Conservation (phyloP, 768 basidiomycete species). For the Mycena epipterygia region DNA sequence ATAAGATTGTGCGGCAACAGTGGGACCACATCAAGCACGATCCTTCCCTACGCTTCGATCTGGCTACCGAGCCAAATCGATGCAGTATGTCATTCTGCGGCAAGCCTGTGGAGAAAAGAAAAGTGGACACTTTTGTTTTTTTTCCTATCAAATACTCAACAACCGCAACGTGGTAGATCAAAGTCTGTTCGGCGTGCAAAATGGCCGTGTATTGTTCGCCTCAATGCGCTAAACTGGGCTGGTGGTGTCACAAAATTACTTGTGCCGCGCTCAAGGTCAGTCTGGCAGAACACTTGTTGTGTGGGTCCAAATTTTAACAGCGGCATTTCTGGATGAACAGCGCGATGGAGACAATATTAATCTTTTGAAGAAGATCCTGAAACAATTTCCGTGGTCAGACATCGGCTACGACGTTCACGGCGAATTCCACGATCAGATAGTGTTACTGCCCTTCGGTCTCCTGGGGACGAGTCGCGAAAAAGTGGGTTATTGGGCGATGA, state of each 20-base stretch:
- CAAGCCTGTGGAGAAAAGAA: not conserved
- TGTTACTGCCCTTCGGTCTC: slow-evolving; percentile 12
- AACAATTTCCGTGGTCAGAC: slow-evolving; percentile 27
- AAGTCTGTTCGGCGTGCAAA: slow-evolving; percentile 16
- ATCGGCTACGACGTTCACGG: slow-evolving; percentile 1
- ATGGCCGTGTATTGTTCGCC: slow-evolving; percentile 16
- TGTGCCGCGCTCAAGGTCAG: slow-evolving; percentile 7
- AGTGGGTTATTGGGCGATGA: slow-evolving; percentile 21
- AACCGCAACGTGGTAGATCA: not conserved
- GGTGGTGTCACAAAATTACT: slow-evolving; percentile 2
- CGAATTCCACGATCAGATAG: not conserved
- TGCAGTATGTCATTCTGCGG: too few species aligned
- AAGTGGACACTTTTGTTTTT: not conserved
- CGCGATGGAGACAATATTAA: slow-evolving; percentile 1
- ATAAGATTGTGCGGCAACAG: not conserved
- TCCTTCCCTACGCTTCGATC: not conserved
- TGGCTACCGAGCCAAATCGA: not conserved
- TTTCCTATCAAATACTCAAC: not conserved
- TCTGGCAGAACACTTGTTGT: not conserved
- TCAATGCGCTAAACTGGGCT: slow-evolving; percentile 1
- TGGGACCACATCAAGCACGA: slow-evolving; percentile 24
- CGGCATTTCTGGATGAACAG: not conserved
- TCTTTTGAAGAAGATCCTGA: not conserved
- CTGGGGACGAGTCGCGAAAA: not conserved
- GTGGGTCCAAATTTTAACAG: not conserved